These are phyloP conservation scores for Emergomyces orientalis DNA, from an alignment of 2,329 filamentous ascomycete genomes.

Conservation along the genomic window DNA sequence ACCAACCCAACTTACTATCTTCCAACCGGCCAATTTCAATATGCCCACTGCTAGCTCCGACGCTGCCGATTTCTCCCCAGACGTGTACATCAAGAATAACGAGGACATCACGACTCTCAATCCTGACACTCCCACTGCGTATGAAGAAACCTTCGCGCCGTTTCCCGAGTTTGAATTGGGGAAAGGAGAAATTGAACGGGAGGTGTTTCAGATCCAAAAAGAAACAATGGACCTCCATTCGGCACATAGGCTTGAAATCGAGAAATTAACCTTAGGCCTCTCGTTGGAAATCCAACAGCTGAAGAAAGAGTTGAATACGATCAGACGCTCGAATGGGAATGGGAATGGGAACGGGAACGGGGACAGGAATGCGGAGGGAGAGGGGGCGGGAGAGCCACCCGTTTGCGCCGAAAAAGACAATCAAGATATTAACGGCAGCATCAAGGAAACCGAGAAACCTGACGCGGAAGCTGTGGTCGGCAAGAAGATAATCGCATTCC, in stretches of 20 bases:
- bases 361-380: not conserved
- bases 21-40: not conserved
- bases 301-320: conserved; percentile 1
- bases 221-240: not conserved
- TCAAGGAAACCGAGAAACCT: not conserved
- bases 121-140: no score
- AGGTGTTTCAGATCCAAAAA: not conserved
- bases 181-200: not conserved
- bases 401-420: not conserved
- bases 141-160: not conserved
- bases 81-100: not conserved
- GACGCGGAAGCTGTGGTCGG: conserved; percentile 2
- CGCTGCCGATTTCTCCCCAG: not conserved
- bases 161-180: not conserved
- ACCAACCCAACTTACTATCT: not conserved
- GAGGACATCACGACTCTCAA: not conserved
- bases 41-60: not conserved
- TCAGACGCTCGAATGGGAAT: not conserved
- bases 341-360: not conserved
- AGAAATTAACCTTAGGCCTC: not conserved
- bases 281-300: not conserved
- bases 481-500: conserved; percentile 6
- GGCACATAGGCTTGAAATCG: not conserved
- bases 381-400: not conserved
- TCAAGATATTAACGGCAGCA: not conserved